phyloP scores from a whole-genome alignment of 2,329 filamentous ascomycete species.

The Paraphaeosphaeria sporulosa region DNA sequence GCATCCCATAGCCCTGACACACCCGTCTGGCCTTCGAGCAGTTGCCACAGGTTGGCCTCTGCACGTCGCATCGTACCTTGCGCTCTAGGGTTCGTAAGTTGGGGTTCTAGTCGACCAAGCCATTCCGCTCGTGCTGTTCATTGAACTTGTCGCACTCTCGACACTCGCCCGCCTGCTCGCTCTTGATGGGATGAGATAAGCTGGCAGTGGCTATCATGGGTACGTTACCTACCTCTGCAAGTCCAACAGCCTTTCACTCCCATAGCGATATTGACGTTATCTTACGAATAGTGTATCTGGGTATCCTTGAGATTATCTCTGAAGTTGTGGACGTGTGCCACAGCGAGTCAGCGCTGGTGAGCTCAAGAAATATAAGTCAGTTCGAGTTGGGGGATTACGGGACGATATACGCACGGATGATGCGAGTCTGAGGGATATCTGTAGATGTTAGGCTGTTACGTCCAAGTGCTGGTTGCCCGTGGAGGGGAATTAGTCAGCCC shows the following conservation, averaged over 20 bases:
- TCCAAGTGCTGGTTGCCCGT: not conserved
- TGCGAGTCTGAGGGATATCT: too few relatives aligned
- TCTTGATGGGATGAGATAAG: not conserved
- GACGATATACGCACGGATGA: not conserved
- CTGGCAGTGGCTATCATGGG: not conserved
- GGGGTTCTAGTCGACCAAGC: slow-evolving; percentile 5
- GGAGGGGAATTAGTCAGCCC: not conserved
- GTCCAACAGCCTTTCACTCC: slow-evolving; percentile 25
- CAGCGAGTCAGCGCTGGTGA: not conserved
- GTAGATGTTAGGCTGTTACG: too few relatives aligned
- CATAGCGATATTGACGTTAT: slow-evolving; percentile 13
- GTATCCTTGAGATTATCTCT: not conserved
- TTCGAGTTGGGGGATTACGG: not conserved
- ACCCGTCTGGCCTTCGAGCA: slow-evolving; percentile 54
- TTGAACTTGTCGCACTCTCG: not conserved
- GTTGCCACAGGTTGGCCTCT: slow-evolving; percentile 54
- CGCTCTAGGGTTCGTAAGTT: slow-evolving; percentile 44
- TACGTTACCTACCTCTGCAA: slow-evolving; percentile 23
- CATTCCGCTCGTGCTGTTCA: not conserved
- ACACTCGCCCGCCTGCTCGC: too few relatives aligned
- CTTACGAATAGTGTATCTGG: not conserved
- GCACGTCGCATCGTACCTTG: slow-evolving; percentile 58
- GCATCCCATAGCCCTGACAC: slow-evolving; percentile 55
- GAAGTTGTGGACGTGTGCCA: too few relatives aligned
- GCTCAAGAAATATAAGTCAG: not conserved